These are phyloP conservation scores for Neurospora intermedia DNA, from an alignment of 495 filamentous ascomycete species.

Conservation along the genomic window DNA sequence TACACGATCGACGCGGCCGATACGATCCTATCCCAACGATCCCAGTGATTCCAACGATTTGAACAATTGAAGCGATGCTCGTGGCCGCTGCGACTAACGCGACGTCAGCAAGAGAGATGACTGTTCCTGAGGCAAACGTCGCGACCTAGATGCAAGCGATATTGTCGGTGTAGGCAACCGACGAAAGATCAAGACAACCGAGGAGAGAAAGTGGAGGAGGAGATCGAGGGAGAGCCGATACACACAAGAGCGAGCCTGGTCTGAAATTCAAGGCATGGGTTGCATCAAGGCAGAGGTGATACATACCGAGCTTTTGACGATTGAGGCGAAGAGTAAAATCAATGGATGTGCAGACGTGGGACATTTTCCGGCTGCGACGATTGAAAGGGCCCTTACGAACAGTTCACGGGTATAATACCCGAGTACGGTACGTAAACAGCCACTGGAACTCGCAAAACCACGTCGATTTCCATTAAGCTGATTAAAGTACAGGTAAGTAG, in stretches of 20 bases:
- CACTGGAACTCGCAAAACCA: neutral
- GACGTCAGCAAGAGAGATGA: neutral
- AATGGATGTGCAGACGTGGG: neutral
- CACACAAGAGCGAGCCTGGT: neutral
- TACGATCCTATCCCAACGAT: neutral
- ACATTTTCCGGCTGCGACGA: neutral
- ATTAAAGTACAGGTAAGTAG: no score
- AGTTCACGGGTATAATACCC: neutral
- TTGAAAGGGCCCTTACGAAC: neutral
- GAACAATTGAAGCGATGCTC: neutral
- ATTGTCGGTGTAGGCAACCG: neutral
- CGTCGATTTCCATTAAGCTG: no score
- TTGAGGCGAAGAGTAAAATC: neutral
- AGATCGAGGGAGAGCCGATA: neutral
- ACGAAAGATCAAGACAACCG: neutral
- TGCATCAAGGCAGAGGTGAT: neutral
- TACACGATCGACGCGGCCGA: neutral
- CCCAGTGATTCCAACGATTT: neutral
- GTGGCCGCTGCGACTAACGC: neutral
- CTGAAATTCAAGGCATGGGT: neutral
- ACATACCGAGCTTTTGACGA: neutral
- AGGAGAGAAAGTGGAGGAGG: neutral
- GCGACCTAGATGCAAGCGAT: neutral
- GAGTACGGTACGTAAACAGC: neutral
- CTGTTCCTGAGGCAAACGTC: neutral